A percentile compares a stretch with the other conserved stretches of the same genome.
phyloP scores from a whole-genome alignment of 345 rosid genomes.

The Salix arbutifolia region DNA sequence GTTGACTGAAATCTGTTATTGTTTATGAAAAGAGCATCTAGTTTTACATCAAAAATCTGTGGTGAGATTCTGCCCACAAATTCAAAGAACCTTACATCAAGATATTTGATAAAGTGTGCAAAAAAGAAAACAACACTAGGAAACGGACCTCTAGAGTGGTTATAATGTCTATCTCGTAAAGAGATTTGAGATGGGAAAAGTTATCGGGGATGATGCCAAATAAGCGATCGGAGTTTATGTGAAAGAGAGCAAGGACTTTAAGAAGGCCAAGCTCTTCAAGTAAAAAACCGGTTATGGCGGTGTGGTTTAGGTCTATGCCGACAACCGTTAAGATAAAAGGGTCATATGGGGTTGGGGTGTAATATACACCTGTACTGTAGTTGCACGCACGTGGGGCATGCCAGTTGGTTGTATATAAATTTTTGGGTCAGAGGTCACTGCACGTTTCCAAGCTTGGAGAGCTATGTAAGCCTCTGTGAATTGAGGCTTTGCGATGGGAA shows the following conservation, averaged over 20 bases:
- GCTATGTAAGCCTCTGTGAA: slow-evolving; percentile 60
- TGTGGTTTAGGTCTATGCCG: slow-evolving; percentile 78
- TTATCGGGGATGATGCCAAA: slow-evolving; percentile 47
- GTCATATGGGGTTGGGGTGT: slow-evolving; percentile 59
- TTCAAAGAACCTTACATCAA: slow-evolving; percentile 67
- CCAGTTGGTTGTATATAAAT: slow-evolving; percentile 58
- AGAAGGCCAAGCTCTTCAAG: slow-evolving; percentile 72
- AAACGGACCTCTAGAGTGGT: slow-evolving; percentile 54
- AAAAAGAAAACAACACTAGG: slow-evolving; percentile 50
- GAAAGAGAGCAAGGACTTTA: slow-evolving; percentile 70
- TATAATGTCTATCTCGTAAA: slow-evolving; percentile 70
- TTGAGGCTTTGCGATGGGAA: slow-evolving; percentile 44
- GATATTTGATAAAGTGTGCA: slow-evolving; percentile 58
- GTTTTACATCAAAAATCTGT: slow-evolving; percentile 52
- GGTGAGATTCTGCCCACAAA: slow-evolving; percentile 55
- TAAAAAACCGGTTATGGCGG: slow-evolving; percentile 57
- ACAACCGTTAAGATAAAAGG: slow-evolving; percentile 55
- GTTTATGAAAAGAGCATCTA: slow-evolving; percentile 84
- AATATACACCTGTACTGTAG: slow-evolving; percentile 68
- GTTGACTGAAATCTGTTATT: slow-evolving; percentile 55
- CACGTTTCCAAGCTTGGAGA: slow-evolving; percentile 71
- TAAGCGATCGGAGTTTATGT: slow-evolving; percentile 69
- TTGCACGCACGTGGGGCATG: slow-evolving; percentile 82
- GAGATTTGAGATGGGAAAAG: slow-evolving; percentile 40
- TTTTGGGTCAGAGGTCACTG: slow-evolving; percentile 65